phyloP scores from a whole-genome alignment of 176 grass and related monocot species.

The Ensete glaucum region DNA sequence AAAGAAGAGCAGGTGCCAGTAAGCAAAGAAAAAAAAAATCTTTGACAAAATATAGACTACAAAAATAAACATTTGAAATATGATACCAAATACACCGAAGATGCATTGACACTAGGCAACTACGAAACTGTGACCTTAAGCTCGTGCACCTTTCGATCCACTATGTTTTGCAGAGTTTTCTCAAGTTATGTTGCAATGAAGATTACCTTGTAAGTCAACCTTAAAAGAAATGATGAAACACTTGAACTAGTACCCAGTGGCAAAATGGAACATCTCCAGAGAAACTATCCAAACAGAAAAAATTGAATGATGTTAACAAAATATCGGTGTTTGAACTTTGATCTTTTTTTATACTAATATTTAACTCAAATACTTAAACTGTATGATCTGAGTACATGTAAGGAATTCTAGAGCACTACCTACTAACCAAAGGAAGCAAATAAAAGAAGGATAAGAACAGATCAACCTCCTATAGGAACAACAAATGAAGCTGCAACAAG shows the following conservation, averaged over 20 bases:
- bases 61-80: background rate
- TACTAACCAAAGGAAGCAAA: too few species aligned
- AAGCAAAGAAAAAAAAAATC: background rate
- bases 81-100: background rate
- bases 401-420: too few species aligned
- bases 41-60: background rate
- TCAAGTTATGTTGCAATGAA: background rate
- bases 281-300: background rate
- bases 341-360: too few species aligned
- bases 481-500: background rate
- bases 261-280: background rate
- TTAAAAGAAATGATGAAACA: background rate
- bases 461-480: background rate
- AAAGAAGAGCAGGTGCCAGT: background rate
- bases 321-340: too few species aligned
- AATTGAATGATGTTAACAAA: background rate
- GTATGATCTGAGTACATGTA: too few species aligned
- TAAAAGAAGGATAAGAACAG: too few species aligned
- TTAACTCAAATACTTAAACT: too few species aligned
- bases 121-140: background rate
- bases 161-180: background rate
- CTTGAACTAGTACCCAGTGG: background rate
- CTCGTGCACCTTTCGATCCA: background rate
- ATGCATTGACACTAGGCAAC: background rate
- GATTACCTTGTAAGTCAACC: too few species aligned